Percentiles rank a stretch among this genome's conserved stretches.
These are phyloP conservation scores for Soucietia sequanensis DNA, from an alignment of 805 yeast species.

Conservation along the genomic window DNA sequence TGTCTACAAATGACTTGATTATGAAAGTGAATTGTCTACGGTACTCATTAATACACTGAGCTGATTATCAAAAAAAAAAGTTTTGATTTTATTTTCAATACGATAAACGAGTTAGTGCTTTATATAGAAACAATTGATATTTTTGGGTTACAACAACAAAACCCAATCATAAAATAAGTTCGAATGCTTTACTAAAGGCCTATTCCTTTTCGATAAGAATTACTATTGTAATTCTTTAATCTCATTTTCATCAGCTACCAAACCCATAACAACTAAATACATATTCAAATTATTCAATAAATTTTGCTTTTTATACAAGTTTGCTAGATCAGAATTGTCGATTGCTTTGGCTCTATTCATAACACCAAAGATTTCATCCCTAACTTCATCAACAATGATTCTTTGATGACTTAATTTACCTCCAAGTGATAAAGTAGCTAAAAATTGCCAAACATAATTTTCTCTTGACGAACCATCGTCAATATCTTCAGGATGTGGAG, in stretches of 20 bases:
- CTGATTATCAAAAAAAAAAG: no score
- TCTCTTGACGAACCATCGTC: constrained; percentile 58
- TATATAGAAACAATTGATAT: no score
- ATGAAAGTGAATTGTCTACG: no score
- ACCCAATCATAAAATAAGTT: background rate
- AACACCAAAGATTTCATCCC: constrained; percentile 89
- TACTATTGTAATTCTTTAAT: constrained; percentile 60
- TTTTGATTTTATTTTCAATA: no score
- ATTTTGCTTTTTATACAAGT: constrained; percentile 49
- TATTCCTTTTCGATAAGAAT: background rate
- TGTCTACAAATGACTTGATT: no score
- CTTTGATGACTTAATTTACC: constrained; percentile 90
- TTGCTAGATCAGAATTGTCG: constrained; percentile 46
- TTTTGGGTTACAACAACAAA: constrained; percentile 3
- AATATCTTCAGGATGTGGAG: constrained; percentile 54
- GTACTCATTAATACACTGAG: no score
- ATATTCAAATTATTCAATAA: constrained; percentile 79
- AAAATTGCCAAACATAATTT: constrained; percentile 89
- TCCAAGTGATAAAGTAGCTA: constrained; percentile 90
- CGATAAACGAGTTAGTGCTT: no score
- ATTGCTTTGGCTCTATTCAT: constrained; percentile 73
- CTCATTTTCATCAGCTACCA: constrained; percentile 86
- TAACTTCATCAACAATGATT: constrained; percentile 87
- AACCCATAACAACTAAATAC: constrained; percentile 94
- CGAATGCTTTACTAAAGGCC: no score